Evolutionary conservation across 2,329 filamentous ascomycete genomes (phyloP), one percentile per base, ranked within the genome.

Genomic region (Cytospora chrysosperma): DNA sequence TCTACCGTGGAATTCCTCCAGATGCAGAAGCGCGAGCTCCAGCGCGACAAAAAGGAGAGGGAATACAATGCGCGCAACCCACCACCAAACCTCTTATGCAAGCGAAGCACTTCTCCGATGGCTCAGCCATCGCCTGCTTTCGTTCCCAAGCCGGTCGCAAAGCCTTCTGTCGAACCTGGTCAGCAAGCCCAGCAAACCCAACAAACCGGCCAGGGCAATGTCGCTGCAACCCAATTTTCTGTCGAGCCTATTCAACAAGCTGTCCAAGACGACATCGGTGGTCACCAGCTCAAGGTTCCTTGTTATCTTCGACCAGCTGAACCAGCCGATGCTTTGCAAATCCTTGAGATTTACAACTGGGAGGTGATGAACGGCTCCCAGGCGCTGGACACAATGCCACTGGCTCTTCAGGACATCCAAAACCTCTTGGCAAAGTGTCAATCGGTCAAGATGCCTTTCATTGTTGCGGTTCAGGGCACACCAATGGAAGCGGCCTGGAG

Each of bases 291-390:
- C 17, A 63, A 59, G 8, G 47, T 62, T 12, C 19, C 24, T 19
- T 66, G 61, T 27, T 58, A 64, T 51, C 55, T 68, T 9, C 63
- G 67, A 21, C 67, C 67, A 28, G 61, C 34, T 30, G 53, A 53
- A 26, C 30, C 40, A 15, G 10, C 21, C 13, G 67, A 68, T 53
- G 27, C 64, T 12, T 21, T 37, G 3, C 63, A 61, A 6, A 47
- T 64, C 3, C 30, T 65, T 15, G 55, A 62, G 2, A 67, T 68
- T 24, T 68, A 68, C 61, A 68, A 68, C 28, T 64, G 59, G 62
- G 67, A 68, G 56, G 67, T 68, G 24, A 26, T 26, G 15, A 37
- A 64, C 28, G 67, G 67, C 9, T 55, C n/a, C 9, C 65, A 67
- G 40, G 67, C 67, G 19, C 26, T 62, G 56, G 65, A 68, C 24